phyloP scores from a whole-genome alignment of 345 rosid species.

The Acer yangbiense region DNA sequence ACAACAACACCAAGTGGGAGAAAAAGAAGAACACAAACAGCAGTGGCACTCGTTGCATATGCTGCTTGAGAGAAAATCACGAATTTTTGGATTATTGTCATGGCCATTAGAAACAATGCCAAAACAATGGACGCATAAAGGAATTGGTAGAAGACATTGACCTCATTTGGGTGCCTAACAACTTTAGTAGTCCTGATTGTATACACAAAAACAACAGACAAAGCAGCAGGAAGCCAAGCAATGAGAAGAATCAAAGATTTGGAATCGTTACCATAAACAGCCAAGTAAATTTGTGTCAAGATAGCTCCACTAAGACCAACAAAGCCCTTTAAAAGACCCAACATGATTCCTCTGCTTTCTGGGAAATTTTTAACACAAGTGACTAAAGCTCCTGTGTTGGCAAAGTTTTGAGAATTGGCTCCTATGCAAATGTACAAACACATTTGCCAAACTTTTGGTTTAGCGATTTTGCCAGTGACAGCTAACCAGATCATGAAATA shows the following conservation, averaged over 20 bases:
- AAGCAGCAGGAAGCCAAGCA: slow-evolving; percentile 83
- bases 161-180: slow-evolving; percentile 59
- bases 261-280: slow-evolving; percentile 75
- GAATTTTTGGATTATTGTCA: slow-evolving; percentile 56
- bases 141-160: slow-evolving; percentile 58
- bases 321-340: slow-evolving; percentile 81
- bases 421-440: slow-evolving; percentile 75
- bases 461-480: slow-evolving; percentile 62
- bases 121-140: slow-evolving; percentile 55
- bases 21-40: slow-evolving; percentile 55
- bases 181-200: slow-evolving; percentile 55
- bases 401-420: slow-evolving; percentile 86
- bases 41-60: slow-evolving; percentile 48
- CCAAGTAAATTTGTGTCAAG: slow-evolving; percentile 76
- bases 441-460: slow-evolving; percentile 84
- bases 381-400: slow-evolving; percentile 85
- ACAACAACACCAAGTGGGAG: slow-evolving; percentile 60
- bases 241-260: slow-evolving; percentile 73
- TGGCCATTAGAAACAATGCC: slow-evolving; percentile 76
- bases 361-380: slow-evolving; percentile 91
- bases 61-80: slow-evolving; percentile 53
- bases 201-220: slow-evolving; percentile 71
- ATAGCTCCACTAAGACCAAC: slow-evolving; percentile 88
- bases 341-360: slow-evolving; percentile 75
- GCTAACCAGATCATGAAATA: slow-evolving; percentile 88